Evolutionary conservation across 176 grass and related monocot species (phyloP).

Genomic region (Stipa capillata): DNA sequence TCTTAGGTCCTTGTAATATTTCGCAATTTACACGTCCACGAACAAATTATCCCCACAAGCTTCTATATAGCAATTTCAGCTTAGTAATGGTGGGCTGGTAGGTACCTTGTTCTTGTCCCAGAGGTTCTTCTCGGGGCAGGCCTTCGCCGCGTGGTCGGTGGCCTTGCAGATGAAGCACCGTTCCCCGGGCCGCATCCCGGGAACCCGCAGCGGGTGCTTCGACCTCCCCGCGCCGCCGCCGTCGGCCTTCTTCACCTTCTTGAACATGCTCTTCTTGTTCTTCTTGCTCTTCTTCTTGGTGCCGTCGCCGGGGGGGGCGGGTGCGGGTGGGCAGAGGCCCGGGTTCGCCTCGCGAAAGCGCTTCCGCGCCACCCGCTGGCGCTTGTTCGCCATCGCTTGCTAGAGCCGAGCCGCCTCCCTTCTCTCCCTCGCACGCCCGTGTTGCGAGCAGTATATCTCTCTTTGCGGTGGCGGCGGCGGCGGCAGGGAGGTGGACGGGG

Average conservation of each 20-base stretch:
- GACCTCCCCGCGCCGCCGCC: constrained; percentile 6
- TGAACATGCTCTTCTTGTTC: constrained; percentile 34
- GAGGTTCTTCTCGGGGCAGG: constrained; percentile 72
- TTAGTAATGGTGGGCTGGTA: background rate
- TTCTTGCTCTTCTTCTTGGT: constrained; percentile 39
- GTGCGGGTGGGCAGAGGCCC: constrained; percentile 30
- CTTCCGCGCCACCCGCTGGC: constrained; percentile 60
- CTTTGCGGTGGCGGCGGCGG: background rate
- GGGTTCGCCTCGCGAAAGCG: constrained; percentile 67
- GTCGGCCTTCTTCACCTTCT: constrained; percentile 33
- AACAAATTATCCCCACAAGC: background rate
- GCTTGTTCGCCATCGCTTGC: constrained; percentile 66
- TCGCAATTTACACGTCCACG: background rate
- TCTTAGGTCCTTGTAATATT: background rate
- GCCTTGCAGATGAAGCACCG: constrained; percentile 97
- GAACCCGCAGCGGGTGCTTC: constrained; percentile 77
- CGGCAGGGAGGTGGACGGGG: background rate
- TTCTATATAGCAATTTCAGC: background rate
- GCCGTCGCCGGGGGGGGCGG: constrained; percentile 11
- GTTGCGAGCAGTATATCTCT: background rate
- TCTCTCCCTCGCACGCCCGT: background rate
- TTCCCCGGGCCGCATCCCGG: constrained; percentile 92
- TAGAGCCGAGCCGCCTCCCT: background rate
- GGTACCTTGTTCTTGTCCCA: constrained; percentile 97
- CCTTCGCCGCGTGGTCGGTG: constrained; percentile 73